Conservation (phyloP, 768 basidiomycete species). For the Pulveroboletus sp. region DNA sequence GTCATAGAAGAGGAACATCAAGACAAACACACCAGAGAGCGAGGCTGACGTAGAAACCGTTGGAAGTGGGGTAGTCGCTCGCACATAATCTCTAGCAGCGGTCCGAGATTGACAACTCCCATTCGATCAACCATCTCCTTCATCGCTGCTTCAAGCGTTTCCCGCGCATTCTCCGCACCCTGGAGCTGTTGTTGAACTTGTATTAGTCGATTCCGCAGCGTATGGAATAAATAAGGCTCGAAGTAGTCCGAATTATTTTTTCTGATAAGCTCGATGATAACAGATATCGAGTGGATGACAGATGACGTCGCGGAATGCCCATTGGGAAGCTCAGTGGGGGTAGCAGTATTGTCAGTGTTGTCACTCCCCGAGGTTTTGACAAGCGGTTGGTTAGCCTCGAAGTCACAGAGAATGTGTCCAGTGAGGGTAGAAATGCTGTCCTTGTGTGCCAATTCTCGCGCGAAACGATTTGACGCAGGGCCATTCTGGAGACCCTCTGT, state of each 20-base stretch:
- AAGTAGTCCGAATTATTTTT: constrained; percentile 99
- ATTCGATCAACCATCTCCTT: constrained; percentile 77
- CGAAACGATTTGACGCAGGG: constrained; percentile 79
- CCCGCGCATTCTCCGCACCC: constrained; percentile 54
- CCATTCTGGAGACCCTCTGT: constrained; percentile 65
- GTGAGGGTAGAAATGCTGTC: constrained; percentile 68
- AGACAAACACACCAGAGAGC: constrained; percentile 61
- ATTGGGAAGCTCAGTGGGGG: constrained; percentile 28
- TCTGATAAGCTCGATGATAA: constrained; percentile 90
- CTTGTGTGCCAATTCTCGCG: constrained; percentile 77
- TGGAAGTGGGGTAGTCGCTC: constrained; percentile 67
- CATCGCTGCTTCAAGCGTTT: constrained; percentile 66
- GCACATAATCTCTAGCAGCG: constrained; percentile 70
- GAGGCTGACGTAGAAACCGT: constrained; percentile 60
- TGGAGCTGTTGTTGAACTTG: constrained; percentile 72
- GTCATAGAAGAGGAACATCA: constrained; percentile 2
- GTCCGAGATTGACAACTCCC: constrained; percentile 88
- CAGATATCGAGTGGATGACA: constrained; percentile 78
- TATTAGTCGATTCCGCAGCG: constrained; percentile 84
- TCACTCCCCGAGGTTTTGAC: constrained; percentile 14
- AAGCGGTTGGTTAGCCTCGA: constrained; percentile 28
- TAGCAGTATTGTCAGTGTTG: constrained; percentile 8
- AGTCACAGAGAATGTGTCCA: constrained; percentile 72
- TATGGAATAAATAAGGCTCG: constrained; percentile 95
- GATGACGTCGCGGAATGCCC: constrained; percentile 65